These are phyloP conservation scores for Rosa rugosa DNA, from an alignment of 306 rosid genomes.

Conservation along the genomic window DNA sequence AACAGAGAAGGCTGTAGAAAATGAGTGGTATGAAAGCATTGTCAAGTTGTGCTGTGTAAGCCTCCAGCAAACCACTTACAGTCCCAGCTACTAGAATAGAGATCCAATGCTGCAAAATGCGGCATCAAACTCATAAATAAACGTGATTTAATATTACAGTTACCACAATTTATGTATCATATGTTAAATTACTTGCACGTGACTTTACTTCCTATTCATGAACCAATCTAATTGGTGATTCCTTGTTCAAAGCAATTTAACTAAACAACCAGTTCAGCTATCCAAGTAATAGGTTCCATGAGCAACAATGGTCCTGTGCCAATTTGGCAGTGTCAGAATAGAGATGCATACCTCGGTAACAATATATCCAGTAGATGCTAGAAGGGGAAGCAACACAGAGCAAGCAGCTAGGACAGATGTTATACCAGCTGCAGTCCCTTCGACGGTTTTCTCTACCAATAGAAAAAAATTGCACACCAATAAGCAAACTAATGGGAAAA, in stretches of 20 bases:
- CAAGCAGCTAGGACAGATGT: constrained; percentile 91
- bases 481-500: constrained; percentile 14
- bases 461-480: constrained; percentile 20
- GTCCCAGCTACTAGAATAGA: constrained; percentile 79
- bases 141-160: neutral
- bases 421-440: constrained; percentile 99
- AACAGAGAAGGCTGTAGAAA: constrained; percentile 88
- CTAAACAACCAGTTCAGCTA: neutral
- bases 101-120: constrained; percentile 76
- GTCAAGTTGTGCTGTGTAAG: constrained; percentile 94
- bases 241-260: neutral
- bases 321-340: constrained; percentile 16
- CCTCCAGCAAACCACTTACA: constrained; percentile 93
- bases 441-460: constrained; percentile 88
- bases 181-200: neutral
- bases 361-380: constrained; percentile 87
- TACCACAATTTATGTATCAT: neutral
- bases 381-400: constrained; percentile 79
- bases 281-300: neutral
- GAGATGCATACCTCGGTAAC: constrained; percentile 65
- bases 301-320: neutral
- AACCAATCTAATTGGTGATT: neutral
- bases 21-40: constrained; percentile 90
- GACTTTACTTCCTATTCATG: no score
- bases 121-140: constrained; percentile 25